phyloP scores from a whole-genome alignment of 2,329 filamentous ascomycete genomes.

The Aphanoascus verrucosus region DNA sequence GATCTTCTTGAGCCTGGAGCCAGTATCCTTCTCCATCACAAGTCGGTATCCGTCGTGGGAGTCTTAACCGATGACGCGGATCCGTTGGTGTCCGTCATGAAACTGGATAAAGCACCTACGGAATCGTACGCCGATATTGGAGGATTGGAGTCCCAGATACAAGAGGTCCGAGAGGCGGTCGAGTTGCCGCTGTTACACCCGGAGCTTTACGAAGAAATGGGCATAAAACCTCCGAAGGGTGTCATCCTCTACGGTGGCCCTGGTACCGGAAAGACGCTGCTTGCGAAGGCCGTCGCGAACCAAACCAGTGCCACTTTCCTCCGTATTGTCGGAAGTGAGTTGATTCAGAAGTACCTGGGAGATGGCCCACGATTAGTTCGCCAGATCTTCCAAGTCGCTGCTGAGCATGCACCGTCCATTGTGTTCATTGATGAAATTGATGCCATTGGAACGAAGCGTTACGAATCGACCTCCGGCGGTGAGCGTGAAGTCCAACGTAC shows the following conservation, averaged over 20 bases:
- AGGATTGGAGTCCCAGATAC: constrained; percentile 87
- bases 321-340: constrained; percentile 89
- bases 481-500: constrained; percentile 96
- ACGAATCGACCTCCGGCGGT: constrained; percentile 92
- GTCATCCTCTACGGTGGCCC: constrained; percentile 97
- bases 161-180: constrained; percentile 94
- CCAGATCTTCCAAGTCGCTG: constrained; percentile 82
- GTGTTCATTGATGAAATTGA: constrained; percentile 99
- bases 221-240: constrained; percentile 98
- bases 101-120: constrained; percentile 95
- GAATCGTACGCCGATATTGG: constrained; percentile 98
- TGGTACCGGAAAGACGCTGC: constrained; percentile 88
- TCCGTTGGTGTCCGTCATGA: constrained; percentile 95
- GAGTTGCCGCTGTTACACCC: constrained; percentile 90
- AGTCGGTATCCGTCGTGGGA: constrained; percentile 94
- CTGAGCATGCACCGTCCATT: constrained; percentile 91
- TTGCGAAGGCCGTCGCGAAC: constrained; percentile 96
- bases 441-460: constrained; percentile 96
- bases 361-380: constrained; percentile 90
- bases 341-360: constrained; percentile 98
- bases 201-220: constrained; percentile 98
- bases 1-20: constrained; percentile 93
- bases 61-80: constrained; percentile 94
- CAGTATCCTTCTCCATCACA: constrained; percentile 90
- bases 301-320: constrained; percentile 98